Evolutionary conservation across 129 eudicot species (phyloP), one percentile per base, ranked within the genome.

Genomic region (Helianthus annuus): DNA sequence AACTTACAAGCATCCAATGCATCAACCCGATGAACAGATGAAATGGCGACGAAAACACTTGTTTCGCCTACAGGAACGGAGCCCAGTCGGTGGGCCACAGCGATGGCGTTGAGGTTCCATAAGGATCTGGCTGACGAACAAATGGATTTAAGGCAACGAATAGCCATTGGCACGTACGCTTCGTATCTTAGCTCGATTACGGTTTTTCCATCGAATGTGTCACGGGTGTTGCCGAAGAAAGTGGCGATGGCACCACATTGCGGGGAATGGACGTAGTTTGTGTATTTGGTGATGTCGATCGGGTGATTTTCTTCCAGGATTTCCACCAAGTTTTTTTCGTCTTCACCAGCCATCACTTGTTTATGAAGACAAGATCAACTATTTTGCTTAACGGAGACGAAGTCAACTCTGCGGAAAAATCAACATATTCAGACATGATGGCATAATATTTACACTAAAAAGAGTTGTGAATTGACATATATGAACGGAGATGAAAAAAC

Each of bases 111-210:
- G 12, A 89, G 53, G 74, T 79, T 72, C 98, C 98, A 93, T n/a
- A 66, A 17, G 36, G 91, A 87, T 52, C 95, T 74, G 32, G 96
- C 98, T 2, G 92, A 78, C 44, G 92, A 79, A 64, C 96, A 89
- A 4, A 92, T 89, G 68, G 98, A 81, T 64, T 82, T 75, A 34
- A 92, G 77, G 75, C 96, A 82, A 48, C 92, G 92, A 13, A 87
- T 76, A 6, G 98, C 96, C 98, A 92, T 92, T 7, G 95, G 98
- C 11, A 92, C 90, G 27, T 92, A 92, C 15, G 98, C 96, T 80
- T 89, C 98, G 27, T 92, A 92, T 51, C 98, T 71, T 57, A 92
- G 85, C 73, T 92, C 98, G 32, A 87, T 45, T 34, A 89, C 96
- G 0, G 83, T 77, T 70, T 89, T 92, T 3, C 96, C 96, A 27